Base-by-base conservation (phyloP, 352 stramenopile genomes). In the Pythium coloratum region DNA sequence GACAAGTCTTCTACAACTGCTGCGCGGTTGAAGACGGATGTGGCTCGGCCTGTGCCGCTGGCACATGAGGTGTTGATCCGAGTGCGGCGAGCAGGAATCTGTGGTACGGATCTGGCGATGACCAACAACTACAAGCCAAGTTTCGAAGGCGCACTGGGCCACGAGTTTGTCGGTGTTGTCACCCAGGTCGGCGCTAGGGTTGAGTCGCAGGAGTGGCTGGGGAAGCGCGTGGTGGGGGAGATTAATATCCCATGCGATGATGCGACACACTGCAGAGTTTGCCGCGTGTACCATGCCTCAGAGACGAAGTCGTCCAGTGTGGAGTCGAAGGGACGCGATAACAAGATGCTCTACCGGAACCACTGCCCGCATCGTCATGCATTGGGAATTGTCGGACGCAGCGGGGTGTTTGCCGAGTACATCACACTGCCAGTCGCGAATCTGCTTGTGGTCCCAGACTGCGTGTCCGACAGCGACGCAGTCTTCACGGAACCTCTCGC, bases 101-200 rank as follows among this genome's bases (percentile, higher is more conserved):
- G 85, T 49, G 83, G 81, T 38, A 93, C 83, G 8, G 85, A 92
- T 57, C 68, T 93, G 13, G 80, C 83, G 49, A 91, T 93, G 81
- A 66, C 90, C n/a, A 71, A 80, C 33, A 76, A 82, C 42, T 93
- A 93, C 77, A 93, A 93, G 46, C 71, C 76, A 16, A 77, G 80
- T 8, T 93, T 92, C 60, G 71, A 78, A 14, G 81, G 83, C 32
- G 77, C 81, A 2, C 67, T 97, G 24, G 91, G 91, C 42, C 91
- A 97, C 67, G 91, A 97, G 76, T 97, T 97, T 65, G 89, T 97
- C 28, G 91, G 90, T 8, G 79, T 91, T 49, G 88, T 97, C 2
- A 75, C 86, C 24, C 60, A 85, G 50, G 62, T 97, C 24, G 77
- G 81, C 38, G 10, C n/a, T 13, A 57, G 78, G 44, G 71, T 54